Evolutionary conservation across 2,329 filamentous ascomycete genomes (phyloP), one percentile per base, ranked within the genome.

Genomic region (Erysiphe pulchra): DNA sequence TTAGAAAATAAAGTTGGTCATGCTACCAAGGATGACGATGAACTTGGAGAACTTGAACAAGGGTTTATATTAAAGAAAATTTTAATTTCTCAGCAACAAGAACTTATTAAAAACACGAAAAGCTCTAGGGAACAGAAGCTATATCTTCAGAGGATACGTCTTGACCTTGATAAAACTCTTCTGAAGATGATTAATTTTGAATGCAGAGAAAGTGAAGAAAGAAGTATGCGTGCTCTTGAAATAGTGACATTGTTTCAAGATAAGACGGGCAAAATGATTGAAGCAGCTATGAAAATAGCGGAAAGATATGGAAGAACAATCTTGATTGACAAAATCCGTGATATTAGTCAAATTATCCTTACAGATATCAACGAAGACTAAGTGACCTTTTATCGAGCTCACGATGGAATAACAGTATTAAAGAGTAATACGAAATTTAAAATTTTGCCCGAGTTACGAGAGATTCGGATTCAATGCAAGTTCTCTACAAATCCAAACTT

Each of bases 221-320:
- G 80, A 30, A 87, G 86, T 6, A 94, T 94, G 84, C 84, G 87
- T 53, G 87, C 87, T 0, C 65, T 98, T 33, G 92, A 98, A 63
- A 71, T 95, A 55, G 90, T 92, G 30, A 69, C 72, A 50, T 66
- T 98, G 55, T 81, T 98, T 77, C 72, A 71, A 40, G 86, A 95
- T 63, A 69, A 75, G 41, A 80, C 74, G 49, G 87, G 87, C 16
- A 78, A 80, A 59, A 94, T 94, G 82, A 62, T 93, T 47, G 85
- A 94, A 59, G 81, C 87, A 4, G 90, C 90, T 1, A 74, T 76
- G 47, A 93, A 92, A 68, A 74, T 98, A 44, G 90, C 90, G 9
- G 74, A 80, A 57, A 69, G 87, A 53, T 98, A 92, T 63, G 81
- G 81, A 10, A 68, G 81, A 49, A 70, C 71, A 37, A 71, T 94